Conservation (phyloP, 805 yeast genomes). For the Schwanniomyces pseudopolymorphus region DNA sequence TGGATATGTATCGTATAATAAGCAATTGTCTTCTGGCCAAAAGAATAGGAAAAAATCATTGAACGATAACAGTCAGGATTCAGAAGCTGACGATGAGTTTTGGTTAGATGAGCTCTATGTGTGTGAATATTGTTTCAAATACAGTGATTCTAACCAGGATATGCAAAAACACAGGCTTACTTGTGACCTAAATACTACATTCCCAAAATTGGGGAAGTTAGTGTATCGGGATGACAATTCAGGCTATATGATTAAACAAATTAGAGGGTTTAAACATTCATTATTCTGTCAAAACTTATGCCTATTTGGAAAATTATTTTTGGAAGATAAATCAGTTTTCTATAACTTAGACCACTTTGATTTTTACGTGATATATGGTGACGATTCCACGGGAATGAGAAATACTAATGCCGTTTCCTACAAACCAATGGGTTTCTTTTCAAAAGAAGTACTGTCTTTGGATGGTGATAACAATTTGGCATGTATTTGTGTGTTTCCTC, state of each 20-base stretch:
- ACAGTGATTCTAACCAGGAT: conserved; percentile 49
- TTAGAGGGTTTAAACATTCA: conserved; percentile 63
- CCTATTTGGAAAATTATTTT: conserved; percentile 80
- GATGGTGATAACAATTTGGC: conserved; percentile 80
- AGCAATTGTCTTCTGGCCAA: conserved; percentile 12
- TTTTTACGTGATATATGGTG: conserved; percentile 71
- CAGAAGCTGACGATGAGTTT: conserved; percentile 12
- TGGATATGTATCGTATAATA: conserved; percentile 40
- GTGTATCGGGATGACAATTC: conserved; percentile 60
- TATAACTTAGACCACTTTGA: conserved; percentile 78
- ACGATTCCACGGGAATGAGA: conserved; percentile 18
- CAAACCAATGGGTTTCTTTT: conserved; percentile 86
- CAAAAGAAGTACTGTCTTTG: conserved; percentile 79
- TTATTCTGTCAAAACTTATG: conserved; percentile 81
- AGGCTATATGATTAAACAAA: conserved; percentile 53
- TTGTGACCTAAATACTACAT: conserved; percentile 38
- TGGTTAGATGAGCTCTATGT: conserved; percentile 69
- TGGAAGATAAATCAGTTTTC: conserved; percentile 86
- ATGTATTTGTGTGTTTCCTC: conserved; percentile 89
- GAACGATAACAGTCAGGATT: background rate
- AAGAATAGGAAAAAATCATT: conserved; percentile 8
- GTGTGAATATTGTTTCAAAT: conserved; percentile 84
- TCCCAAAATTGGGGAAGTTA: conserved; percentile 59
- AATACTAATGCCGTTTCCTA: conserved; percentile 9
- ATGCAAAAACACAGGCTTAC: conserved; percentile 49